Base-by-base conservation (phyloP, 345 rosid species). In the Arabidopsis arenosa region DNA sequence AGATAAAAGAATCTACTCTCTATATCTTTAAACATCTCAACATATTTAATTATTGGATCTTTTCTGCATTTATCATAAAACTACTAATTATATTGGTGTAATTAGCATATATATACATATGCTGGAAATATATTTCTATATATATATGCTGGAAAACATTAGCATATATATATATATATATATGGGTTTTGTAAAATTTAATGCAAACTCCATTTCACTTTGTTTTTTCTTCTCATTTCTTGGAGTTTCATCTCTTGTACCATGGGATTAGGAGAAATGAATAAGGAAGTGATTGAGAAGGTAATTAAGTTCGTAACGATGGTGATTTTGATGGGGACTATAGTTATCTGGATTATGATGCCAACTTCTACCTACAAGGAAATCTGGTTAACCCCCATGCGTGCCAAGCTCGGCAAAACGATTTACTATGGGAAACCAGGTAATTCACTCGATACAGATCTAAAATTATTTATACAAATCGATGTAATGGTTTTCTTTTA, bases 271-370 rank as follows among this genome's bases (percentile, higher is more conserved):
- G 70, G 44, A 36, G 48, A 66, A 37, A 36, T 66, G 60, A 21
- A 21, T 40, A 48, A 12, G 4, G 39, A 52, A 5, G 18, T 40
- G 66, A 57, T 79, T 17, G 58, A 77, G 59, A 33, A 75, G 65
- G 66, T 35, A 40, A 83, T 83, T 60, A 77, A 68, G 83, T 43
- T 80, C 5, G 35, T 87, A 57, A 3, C 68, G 1, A 43, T 55
- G 39, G 53, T 68, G 23, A 66, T 92, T 14, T 76, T 77, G 68
- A 36, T 84, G 26, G 93, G 90, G 5, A 78, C 63, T 68, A 52
- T 85, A 43, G 40, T 88, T 84, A 53, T 90, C 48, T 90, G 92
- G 96, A 67, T 84, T 61, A 70, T 90, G 88, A 66, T 56, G 76
- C 86, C 96, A 28, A 87, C 92, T 17, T 75, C 68, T 26, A 84